Evolutionary conservation across 2,329 filamentous ascomycete genomes (phyloP).

Genomic region (Ramichloridium luteum): DNA sequence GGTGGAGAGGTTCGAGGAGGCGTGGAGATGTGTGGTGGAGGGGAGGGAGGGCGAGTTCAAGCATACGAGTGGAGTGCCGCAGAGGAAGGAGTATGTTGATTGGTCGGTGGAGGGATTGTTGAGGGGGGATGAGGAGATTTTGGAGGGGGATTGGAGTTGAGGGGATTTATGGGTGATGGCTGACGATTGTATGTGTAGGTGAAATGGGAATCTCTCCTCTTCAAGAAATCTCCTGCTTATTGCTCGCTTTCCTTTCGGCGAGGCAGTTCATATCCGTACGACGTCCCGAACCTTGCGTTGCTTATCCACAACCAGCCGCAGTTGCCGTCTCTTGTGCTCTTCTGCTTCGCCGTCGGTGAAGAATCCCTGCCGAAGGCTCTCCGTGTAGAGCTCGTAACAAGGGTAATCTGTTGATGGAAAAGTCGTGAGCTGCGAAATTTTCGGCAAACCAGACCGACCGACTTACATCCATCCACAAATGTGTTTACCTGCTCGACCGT

Average conservation of each 20-base stretch:
- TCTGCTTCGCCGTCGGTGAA: conserved; percentile 30
- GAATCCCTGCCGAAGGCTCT: conserved; percentile 37
- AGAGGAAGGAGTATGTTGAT: no score
- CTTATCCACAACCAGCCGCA: conserved; percentile 38
- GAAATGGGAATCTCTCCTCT: no score
- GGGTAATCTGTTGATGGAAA: conserved; percentile 32
- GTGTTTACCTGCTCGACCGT: conserved; percentile 62
- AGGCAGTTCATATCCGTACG: no score
- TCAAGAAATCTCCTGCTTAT: no score
- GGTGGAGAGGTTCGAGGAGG: neutral
- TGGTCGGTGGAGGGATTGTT: no score
- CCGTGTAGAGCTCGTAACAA: conserved; percentile 45
- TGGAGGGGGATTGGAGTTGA: no score
- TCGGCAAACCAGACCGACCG: conserved; percentile 2
- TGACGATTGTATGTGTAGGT: no score
- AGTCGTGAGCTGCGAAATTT: no score
- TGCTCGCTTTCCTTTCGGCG: no score
- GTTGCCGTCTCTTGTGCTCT: conserved; percentile 37
- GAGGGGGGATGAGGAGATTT: no score
- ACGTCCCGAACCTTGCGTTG: conserved; percentile 31
- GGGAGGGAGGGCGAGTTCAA: neutral
- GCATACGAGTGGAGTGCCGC: no score
- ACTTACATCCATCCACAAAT: conserved; percentile 58
- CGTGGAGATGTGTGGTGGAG: conserved; percentile 2
- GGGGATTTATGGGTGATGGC: no score